A percentile compares a stretch with the other conserved stretches of the same genome.
Evolutionary conservation across 2,329 filamentous ascomycete genomes (phyloP).

Genomic region (Pestalotiopsis sp.): DNA sequence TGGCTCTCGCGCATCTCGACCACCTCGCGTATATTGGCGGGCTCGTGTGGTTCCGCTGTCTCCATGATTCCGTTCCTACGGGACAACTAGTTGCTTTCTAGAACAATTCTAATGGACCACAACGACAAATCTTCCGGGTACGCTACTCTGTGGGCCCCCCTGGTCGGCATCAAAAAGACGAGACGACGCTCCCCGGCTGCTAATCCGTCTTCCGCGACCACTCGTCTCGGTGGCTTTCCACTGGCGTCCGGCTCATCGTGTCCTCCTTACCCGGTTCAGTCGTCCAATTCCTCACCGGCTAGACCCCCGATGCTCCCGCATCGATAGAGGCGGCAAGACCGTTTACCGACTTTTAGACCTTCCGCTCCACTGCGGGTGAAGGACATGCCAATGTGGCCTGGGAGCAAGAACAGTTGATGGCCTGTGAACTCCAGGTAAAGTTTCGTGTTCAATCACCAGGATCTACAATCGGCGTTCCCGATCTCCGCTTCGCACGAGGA

Average conservation of each 20-base stretch:
- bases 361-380: neutral
- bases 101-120: conserved; percentile 6
- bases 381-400: neutral
- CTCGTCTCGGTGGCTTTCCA: neutral
- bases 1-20: neutral
- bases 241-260: neutral
- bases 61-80: neutral
- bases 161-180: neutral
- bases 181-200: conserved; percentile 2
- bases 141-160: neutral
- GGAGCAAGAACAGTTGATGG: neutral
- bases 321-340: neutral
- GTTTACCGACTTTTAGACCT: neutral
- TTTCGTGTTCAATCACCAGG: neutral
- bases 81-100: conserved; percentile 8
- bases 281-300: conserved; percentile 1
- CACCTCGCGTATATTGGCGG: conserved; percentile 2
- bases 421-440: neutral
- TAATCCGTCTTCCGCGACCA: conserved; percentile 7
- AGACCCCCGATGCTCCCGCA: neutral
- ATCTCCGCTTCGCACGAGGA: neutral
- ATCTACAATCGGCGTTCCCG: conserved; percentile 8
- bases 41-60: neutral
- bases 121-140: neutral
- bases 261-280: neutral